Evolutionary conservation across 2,329 filamentous ascomycete species (phyloP), one percentile per base, ranked within the genome.

Genomic region (Cordyceps farinosa): DNA sequence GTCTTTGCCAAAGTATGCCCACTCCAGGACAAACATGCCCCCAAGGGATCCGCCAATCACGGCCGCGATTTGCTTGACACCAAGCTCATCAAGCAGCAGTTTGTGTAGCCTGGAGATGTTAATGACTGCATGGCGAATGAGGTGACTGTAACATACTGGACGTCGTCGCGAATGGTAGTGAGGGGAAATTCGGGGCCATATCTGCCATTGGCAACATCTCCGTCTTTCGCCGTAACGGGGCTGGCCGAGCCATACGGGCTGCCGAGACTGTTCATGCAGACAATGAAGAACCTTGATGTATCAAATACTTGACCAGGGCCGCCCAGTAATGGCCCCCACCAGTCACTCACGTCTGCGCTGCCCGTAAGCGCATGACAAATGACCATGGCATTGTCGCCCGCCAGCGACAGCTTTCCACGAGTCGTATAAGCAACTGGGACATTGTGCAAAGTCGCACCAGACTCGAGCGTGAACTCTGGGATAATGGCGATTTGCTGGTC

Each of bases 111-210:
- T 91, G 67, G 9, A 47, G 52, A 27, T 29, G 67, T 70, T 66
- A 74, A 47, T 27, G 64, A 55, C 9, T 29, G 36, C 29, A 27
- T 63, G 54, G 59, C 48, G 4, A 3, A 53, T 34, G 38, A 22
- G 32, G 17, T 30, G 38, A 6, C 8, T 9, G 17, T 45, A 36
- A 75, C 89, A 79, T 78, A 95, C 90, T 90, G 92, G 60, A 98
- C 94, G 78, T 99, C 95, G 74, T 99, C 95, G 68, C 94, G 84
- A 67, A 99, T 91, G 0, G 95, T 98, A 1, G 95, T 97, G 67
- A 99, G 79, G 53, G 95, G 95, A 69, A 99, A 99, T 72, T 99
- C 95, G 1, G 95, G 95, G 0, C 95, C 95, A 72, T 99, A 99
- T 69, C 85, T 85, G 22, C 86, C 92, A 66, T 90, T 87, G 58